These are phyloP conservation scores for Iris macrosiphon DNA, from an alignment of 106 monocot species.

Conservation along the genomic window DNA sequence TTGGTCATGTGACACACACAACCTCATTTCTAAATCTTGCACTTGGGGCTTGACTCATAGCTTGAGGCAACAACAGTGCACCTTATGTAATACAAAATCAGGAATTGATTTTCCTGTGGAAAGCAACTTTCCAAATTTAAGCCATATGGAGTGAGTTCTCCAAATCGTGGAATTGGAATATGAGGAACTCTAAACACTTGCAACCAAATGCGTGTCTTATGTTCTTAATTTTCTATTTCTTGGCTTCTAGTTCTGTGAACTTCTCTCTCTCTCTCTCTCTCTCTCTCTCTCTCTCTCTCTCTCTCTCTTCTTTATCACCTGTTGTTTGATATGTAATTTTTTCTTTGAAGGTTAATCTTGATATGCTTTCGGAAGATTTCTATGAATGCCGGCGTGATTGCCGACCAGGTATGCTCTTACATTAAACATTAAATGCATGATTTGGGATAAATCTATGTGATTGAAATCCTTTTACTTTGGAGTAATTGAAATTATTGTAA, in stretches of 20 bases:
- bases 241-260: too few species aligned
- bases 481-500: background rate
- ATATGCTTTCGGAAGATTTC: slow-evolving; percentile 60
- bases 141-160: background rate
- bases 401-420: slow-evolving; percentile 21
- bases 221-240: too few species aligned
- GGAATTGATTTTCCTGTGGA: too few species aligned
- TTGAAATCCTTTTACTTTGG: background rate
- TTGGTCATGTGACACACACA: too few species aligned
- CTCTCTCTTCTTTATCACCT: background rate
- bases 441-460: background rate
- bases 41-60: too few species aligned
- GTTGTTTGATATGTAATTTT: slow-evolving; percentile 3
- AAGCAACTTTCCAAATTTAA: background rate
- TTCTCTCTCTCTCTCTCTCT: background rate
- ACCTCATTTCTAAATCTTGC: too few species aligned
- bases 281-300: background rate
- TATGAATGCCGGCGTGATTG: slow-evolving; percentile 32
- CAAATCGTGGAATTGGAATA: background rate
- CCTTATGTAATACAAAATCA: too few species aligned
- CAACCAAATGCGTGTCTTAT: background rate
- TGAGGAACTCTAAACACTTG: background rate
- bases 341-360: slow-evolving; percentile 48
- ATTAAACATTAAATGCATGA: background rate
- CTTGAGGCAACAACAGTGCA: too few species aligned